Percentiles rank a stretch among this genome's conserved stretches.
Conservation (phyloP, 2,329 filamentous ascomycete species). For the Lojkania enalia region DNA sequence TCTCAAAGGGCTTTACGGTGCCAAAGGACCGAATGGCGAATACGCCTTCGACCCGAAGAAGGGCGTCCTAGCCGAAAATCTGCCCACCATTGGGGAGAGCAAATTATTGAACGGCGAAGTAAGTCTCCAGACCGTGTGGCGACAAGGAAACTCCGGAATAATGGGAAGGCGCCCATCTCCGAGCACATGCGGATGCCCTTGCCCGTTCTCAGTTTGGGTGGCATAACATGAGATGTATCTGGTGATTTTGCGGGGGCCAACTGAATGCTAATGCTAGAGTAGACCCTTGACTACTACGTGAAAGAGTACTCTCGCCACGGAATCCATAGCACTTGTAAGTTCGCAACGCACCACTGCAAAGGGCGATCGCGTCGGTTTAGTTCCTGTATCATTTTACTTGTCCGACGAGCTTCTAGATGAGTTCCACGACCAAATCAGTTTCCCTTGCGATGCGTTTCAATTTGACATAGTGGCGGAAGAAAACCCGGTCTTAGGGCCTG, state of each 20-base stretch:
- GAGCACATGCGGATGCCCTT: not conserved
- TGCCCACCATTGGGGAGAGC: slow-evolving; percentile 61
- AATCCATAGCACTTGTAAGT: slow-evolving; percentile 70
- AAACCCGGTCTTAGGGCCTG: no score
- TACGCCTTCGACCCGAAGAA: slow-evolving; percentile 60
- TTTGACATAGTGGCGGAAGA: no score
- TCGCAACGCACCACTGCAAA: no score
- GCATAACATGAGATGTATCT: not conserved
- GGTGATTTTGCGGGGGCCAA: no score
- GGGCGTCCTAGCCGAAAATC: slow-evolving; percentile 66
- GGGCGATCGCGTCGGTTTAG: no score
- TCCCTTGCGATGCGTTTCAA: no score
- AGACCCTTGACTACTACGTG: slow-evolving; percentile 71
- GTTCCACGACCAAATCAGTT: no score
- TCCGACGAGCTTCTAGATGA: no score
- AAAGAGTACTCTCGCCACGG: slow-evolving; percentile 71
- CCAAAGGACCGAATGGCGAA: slow-evolving; percentile 59
- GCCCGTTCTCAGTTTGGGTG: no score
- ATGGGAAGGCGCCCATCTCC: not conserved
- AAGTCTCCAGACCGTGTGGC: no score
- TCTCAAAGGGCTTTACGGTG: slow-evolving; percentile 72
- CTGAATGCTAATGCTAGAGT: slow-evolving; percentile 48
- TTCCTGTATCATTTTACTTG: no score
- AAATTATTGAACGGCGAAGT: slow-evolving; percentile 66
- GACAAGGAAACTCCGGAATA: no score